Evolutionary conservation across 2,329 filamentous ascomycete genomes (phyloP).

Genomic region (Septoria petroselini): DNA sequence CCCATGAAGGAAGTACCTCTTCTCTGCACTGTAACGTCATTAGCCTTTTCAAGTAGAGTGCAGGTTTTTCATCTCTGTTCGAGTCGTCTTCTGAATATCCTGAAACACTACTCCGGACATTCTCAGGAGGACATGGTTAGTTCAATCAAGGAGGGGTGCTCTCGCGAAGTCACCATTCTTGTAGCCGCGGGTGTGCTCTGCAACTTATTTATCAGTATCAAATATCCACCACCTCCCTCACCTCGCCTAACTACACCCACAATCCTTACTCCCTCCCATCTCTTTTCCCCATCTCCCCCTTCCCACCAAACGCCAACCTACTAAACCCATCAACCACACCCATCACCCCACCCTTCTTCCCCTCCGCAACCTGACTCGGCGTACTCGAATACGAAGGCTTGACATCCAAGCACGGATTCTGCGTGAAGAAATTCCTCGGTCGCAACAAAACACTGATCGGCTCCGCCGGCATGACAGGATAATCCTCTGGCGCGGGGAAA

Average conservation of each 20-base stretch:
- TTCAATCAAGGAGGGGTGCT: too few species aligned
- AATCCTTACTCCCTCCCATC: conserved; percentile 35
- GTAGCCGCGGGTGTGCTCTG: too few species aligned
- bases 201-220: too few species aligned
- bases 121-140: too few species aligned
- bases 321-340: conserved; percentile 54
- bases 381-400: conserved; percentile 71
- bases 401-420: conserved; percentile 77
- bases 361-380: conserved; percentile 61
- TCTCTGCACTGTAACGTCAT: too few species aligned
- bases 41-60: too few species aligned
- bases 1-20: too few species aligned
- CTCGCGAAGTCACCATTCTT: too few species aligned
- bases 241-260: conserved; percentile 1
- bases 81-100: too few species aligned
- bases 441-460: conserved; percentile 64
- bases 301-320: conserved; percentile 46
- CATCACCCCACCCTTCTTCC: conserved; percentile 35
- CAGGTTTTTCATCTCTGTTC: too few species aligned
- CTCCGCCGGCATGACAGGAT: conserved; percentile 70
- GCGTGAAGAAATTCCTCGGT: conserved; percentile 77
- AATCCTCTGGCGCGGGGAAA: conserved; percentile 86
- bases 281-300: conserved; percentile 39
- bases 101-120: too few species aligned
- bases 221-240: too few species aligned